Conservation (phyloP, 148 eudicot species). For the Silene uniflora region DNA sequence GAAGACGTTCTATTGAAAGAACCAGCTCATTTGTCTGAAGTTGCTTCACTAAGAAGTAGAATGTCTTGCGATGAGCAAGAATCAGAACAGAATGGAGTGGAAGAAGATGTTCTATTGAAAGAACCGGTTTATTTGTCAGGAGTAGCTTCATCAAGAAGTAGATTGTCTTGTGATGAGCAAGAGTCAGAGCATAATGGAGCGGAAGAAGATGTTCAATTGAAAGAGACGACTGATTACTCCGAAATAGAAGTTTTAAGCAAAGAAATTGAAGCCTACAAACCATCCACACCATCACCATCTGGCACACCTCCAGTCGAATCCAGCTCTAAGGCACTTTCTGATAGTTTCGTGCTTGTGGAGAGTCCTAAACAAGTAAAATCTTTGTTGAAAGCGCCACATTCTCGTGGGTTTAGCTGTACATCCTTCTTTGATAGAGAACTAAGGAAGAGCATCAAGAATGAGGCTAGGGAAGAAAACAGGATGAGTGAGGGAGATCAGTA, state of each 20-base stretch:
- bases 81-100: neutral
- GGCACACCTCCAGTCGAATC: conserved; percentile 24
- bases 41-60: conserved; percentile 18
- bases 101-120: neutral
- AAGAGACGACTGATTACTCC: conserved; percentile 11
- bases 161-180: conserved; percentile 19
- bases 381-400: conserved; percentile 28
- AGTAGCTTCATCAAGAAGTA: conserved; percentile 19
- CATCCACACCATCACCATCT: conserved; percentile 22
- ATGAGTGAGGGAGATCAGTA: conserved; percentile 31
- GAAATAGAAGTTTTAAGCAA: conserved; percentile 30
- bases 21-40: conserved; percentile 11
- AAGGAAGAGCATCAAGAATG: conserved; percentile 32
- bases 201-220: conserved; percentile 14
- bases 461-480: conserved; percentile 25
- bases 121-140: conserved; percentile 9
- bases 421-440: conserved; percentile 39
- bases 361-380: conserved; percentile 24
- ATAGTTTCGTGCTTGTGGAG: conserved; percentile 15
- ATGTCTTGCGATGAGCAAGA: conserved; percentile 17
- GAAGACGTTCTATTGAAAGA: neutral
- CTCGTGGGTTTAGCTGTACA: conserved; percentile 41
- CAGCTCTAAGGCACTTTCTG: conserved; percentile 17
- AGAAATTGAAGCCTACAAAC: conserved; percentile 22
- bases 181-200: neutral